Evolutionary conservation across 805 yeast species (phyloP).

Genomic region (Candida chauliodis): DNA sequence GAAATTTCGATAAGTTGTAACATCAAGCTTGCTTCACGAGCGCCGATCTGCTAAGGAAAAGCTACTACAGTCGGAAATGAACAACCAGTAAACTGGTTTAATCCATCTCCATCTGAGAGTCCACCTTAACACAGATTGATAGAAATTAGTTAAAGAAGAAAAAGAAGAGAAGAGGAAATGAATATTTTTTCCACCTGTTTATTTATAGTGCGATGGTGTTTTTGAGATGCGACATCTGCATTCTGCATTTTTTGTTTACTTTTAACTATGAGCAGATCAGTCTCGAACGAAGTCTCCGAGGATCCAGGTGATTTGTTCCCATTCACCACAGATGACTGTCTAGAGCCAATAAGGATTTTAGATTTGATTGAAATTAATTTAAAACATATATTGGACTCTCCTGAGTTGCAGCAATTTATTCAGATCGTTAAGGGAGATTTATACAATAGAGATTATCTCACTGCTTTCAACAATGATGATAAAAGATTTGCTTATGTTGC

Average conservation of each 20-base stretch:
- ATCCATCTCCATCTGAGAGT: conserved; percentile 34
- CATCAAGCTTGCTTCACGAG: conserved; percentile 60
- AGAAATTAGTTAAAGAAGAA: conserved; percentile 16
- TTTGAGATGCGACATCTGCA: conserved; percentile 11
- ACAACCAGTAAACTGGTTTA: conserved; percentile 29
- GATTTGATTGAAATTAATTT: conserved; percentile 34
- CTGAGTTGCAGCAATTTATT: conserved; percentile 40
- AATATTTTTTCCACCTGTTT: conserved; percentile 4
- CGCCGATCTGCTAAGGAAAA: conserved; percentile 61
- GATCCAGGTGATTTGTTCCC: conserved; percentile 27
- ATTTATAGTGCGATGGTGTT: conserved; percentile 9
- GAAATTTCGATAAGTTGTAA: conserved; percentile 8
- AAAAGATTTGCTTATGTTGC: conserved; percentile 75
- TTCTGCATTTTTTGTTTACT: no score
- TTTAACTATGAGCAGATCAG: no score
- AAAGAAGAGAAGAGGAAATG: conserved; percentile 8
- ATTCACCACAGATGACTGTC: conserved; percentile 26
- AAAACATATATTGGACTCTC: conserved; percentile 29
- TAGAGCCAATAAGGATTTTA: conserved; percentile 34
- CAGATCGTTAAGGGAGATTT: conserved; percentile 70
- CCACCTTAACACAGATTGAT: conserved; percentile 54
- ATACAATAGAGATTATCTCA: conserved; percentile 63
- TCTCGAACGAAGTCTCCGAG: no score
- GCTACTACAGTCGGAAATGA: conserved; percentile 28
- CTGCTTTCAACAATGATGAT: conserved; percentile 62